Evolutionary conservation across 192 early-diverging fungal genomes (phyloP).

Genomic region (Radiomyces spectabilis): DNA sequence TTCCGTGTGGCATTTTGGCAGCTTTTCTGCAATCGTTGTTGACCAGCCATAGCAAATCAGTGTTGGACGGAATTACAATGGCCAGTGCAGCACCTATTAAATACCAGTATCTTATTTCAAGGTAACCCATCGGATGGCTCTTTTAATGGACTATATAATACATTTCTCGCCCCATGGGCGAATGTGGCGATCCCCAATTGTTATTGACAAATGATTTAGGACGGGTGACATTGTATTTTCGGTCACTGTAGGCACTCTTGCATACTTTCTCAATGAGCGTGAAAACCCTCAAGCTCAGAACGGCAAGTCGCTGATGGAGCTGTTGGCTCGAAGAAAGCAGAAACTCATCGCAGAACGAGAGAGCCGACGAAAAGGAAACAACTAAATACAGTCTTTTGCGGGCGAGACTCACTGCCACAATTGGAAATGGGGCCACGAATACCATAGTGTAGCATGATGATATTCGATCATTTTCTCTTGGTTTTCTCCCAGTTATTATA

Average conservation of each 20-base stretch:
- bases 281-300: conserved; percentile 39
- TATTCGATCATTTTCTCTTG: too few relatives aligned
- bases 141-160: neutral
- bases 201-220: conserved; percentile 16
- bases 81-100: conserved; percentile 7
- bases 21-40: too few relatives aligned
- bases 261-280: conserved; percentile 47
- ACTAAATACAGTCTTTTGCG: too few relatives aligned
- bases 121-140: too few relatives aligned
- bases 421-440: too few relatives aligned
- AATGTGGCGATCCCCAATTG: neutral
- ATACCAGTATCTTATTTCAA: conserved; percentile 31
- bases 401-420: too few relatives aligned
- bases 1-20: too few relatives aligned
- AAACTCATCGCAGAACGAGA: conserved; percentile 26
- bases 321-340: conserved; percentile 31
- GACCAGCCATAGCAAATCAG: too few relatives aligned
- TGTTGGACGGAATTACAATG: too few relatives aligned
- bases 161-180: neutral
- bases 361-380: too few relatives aligned
- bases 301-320: conserved; percentile 38
- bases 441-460: too few relatives aligned
- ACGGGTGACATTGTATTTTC: conserved; percentile 47
- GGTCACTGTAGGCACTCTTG: conserved; percentile 38
- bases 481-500: too few relatives aligned